Base-by-base conservation (phyloP, 805 yeast species). In the Metschnikowia matae region DNA sequence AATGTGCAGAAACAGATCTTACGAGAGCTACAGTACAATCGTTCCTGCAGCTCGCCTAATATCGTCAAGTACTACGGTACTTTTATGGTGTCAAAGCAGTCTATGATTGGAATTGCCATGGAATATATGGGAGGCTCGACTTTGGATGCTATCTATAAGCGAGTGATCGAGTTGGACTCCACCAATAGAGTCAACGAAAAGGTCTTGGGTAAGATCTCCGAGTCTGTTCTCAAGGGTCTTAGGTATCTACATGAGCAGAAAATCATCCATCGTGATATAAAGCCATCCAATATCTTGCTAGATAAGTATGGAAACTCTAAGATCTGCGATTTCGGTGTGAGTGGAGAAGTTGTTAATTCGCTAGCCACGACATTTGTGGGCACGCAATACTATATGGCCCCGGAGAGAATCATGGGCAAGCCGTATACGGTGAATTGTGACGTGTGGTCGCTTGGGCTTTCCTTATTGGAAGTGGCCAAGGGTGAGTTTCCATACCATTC, bases 351-450 rank as follows among this genome's bases (percentile, higher is more conserved):
- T 17, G 96, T 92, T 32, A 87, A 94, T 66, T 89, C 97, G 0
- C 73, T 94, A 43, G 98, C 98, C 1, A 89, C 96, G 1, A 94
- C 99, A 0, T 94, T 91, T 63, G 94, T 97, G 0, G 99, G 99
- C 2, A 94, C 99, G 0, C 91, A 96, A 10, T 92, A 89, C 65
- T 94, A 94, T 67, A 94, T 94, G 99, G 98, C 99, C 0, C 99
- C 99, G 0, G 99, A 94, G 67, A 78, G 99, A 59, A 92, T 94
- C 46, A 88, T 88, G 71, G 97, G 97, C 29, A 92, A 89, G 62
- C 94, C 97, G 1, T 94, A 94, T 63, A 86, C 96, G 10, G 97
- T 92, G 3, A 88, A 96, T 3, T 85, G 95, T 60, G 99, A 94
- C 65, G 92, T 94, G 14, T 94, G 99, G 99, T 90, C 97, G 1